These are phyloP conservation scores for Penicillium robsamsonii DNA, from an alignment of 495 filamentous ascomycete species.

Conservation along the genomic window DNA sequence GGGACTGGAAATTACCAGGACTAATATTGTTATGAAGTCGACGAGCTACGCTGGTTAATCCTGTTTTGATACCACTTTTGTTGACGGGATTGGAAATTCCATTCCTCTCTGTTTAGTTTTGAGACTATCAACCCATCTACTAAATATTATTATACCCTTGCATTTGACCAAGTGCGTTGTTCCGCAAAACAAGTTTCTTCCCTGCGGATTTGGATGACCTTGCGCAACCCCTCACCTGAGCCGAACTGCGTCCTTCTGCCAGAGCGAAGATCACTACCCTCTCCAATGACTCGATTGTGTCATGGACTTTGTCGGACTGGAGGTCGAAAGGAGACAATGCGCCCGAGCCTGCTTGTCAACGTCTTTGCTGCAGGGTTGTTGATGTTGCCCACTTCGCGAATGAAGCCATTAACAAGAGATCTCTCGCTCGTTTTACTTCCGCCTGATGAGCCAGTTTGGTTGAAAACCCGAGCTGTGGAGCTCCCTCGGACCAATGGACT, in stretches of 20 bases:
- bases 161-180: background rate
- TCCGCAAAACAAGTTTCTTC: background rate
- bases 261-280: background rate
- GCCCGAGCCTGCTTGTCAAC: no score
- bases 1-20: constrained; percentile 5
- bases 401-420: no score
- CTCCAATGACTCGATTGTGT: no score
- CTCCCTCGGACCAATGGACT: background rate
- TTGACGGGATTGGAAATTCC: background rate
- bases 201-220: background rate
- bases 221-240: background rate
- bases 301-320: no score
- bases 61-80: background rate
- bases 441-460: background rate
- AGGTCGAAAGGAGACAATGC: no score
- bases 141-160: background rate
- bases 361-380: no score
- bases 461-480: background rate
- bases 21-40: background rate
- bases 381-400: no score
- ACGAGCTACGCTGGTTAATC: background rate
- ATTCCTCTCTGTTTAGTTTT: background rate
- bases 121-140: background rate
- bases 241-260: background rate
- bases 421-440: background rate